These are phyloP conservation scores for Cunninghamia lanceolata DNA, from an alignment of 75 land plant species.

Conservation along the genomic window DNA sequence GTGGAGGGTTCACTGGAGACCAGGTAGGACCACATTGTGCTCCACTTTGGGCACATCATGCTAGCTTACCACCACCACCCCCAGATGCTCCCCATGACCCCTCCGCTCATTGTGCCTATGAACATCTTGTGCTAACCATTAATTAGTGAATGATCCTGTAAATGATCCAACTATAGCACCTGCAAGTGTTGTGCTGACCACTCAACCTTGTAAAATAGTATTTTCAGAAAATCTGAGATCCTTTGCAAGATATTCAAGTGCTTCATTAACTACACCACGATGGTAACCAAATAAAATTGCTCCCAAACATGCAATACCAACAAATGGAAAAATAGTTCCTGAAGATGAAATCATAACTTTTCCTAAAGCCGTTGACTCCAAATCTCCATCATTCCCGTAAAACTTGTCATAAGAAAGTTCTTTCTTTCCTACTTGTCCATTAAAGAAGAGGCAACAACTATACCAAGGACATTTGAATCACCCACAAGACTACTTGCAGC, in stretches of 20 bases:
- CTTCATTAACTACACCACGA: slow-evolving; percentile 96
- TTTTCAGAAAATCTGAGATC: slow-evolving; percentile 72
- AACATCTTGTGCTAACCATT: too few relatives aligned
- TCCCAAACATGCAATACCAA: slow-evolving; percentile 92
- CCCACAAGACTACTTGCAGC: slow-evolving; percentile 98
- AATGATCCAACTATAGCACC: too few relatives aligned
- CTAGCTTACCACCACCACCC: slow-evolving; percentile 78
- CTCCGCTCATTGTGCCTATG: too few relatives aligned
- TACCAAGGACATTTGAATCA: slow-evolving; percentile 92
- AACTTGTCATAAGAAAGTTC: slow-evolving; percentile 83
- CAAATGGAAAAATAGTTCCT: slow-evolving; percentile 85
- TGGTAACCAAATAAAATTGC: slow-evolving; percentile 96
- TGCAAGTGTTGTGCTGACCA: too few relatives aligned
- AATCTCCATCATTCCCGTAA: slow-evolving; percentile 72
- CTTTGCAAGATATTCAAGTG: slow-evolving; percentile 77
- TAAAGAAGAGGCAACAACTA: slow-evolving; percentile 78
- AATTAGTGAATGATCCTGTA: too few relatives aligned
- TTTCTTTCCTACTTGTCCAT: slow-evolving; percentile 96
- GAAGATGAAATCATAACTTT: slow-evolving; percentile 43
- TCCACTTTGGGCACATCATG: slow-evolving; percentile 85
- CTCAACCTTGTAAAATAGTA: slow-evolving; percentile 79
- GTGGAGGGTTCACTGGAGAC: slow-evolving; percentile 62
- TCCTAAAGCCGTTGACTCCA: slow-evolving; percentile 38
- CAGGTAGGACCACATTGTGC: slow-evolving; percentile 68
- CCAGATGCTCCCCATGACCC: too few relatives aligned